Evolutionary conservation across 768 basidiomycete genomes (phyloP).

Genomic region (Leucosporidium creatinivorum): DNA sequence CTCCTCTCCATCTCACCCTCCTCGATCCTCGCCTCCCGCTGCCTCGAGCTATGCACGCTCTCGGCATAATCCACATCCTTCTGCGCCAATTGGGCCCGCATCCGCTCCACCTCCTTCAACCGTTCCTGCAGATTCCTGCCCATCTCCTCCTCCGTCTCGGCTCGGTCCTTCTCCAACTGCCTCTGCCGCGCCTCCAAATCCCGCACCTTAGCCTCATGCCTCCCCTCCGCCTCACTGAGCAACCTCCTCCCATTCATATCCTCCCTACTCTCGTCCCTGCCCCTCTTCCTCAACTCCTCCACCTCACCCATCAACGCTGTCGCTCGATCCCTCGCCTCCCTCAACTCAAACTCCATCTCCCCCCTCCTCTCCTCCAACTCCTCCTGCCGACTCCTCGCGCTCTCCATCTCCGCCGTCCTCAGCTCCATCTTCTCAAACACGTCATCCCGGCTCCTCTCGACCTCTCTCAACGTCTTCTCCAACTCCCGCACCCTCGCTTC

Average conservation of each 20-base stretch:
- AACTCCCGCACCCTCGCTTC: background rate
- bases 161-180: slow-evolving; percentile 69
- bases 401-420: background rate
- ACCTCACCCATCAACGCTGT: background rate
- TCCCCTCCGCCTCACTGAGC: slow-evolving; percentile 49
- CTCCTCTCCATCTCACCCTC: slow-evolving; percentile 50
- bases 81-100: slow-evolving; percentile 31
- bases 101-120: slow-evolving; percentile 36
- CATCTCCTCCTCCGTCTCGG: slow-evolving; percentile 83
- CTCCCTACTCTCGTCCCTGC: background rate
- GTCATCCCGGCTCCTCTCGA: background rate
- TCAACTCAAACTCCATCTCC: background rate
- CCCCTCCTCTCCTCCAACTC: background rate
- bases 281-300: background rate
- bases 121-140: slow-evolving; percentile 57
- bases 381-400: background rate
- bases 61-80: slow-evolving; percentile 36
- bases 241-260: background rate
- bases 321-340: background rate
- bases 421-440: background rate
- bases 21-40: slow-evolving; percentile 56
- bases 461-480: background rate
- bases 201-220: slow-evolving; percentile 45
- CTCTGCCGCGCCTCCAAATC: slow-evolving; percentile 62
- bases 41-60: slow-evolving; percentile 61